Percentiles rank a stretch among this genome's conserved stretches.
Evolutionary conservation across 139 green algal genomes (phyloP).

Genomic region (Astrephomene gubernaculifera): DNA sequence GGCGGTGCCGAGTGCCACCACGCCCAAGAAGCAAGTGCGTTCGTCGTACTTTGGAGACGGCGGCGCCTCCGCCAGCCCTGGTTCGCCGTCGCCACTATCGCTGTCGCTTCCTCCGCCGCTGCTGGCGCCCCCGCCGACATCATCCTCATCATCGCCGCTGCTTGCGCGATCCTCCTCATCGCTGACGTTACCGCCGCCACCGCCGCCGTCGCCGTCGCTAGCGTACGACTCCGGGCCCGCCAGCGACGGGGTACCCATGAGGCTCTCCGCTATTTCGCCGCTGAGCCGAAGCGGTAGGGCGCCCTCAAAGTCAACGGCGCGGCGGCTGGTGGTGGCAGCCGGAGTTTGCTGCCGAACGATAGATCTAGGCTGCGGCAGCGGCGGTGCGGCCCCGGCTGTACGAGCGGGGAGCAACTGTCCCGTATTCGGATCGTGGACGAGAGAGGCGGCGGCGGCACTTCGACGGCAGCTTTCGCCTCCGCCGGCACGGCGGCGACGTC

Average conservation of each 20-base stretch:
- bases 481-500: neutral
- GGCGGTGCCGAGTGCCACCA: conserved; percentile 2
- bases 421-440: conserved; percentile 85
- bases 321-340: no score
- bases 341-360: no score
- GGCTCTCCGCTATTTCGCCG: conserved; percentile 1
- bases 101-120: neutral
- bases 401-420: conserved; percentile 66
- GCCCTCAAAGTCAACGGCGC: neutral
- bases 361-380: neutral
- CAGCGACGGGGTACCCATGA: conserved; percentile 15
- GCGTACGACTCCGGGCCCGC: neutral
- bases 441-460: neutral
- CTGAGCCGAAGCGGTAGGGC: neutral
- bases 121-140: neutral
- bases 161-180: neutral
- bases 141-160: neutral
- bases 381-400: conserved; percentile 16
- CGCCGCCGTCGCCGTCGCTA: neutral
- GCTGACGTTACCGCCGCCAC: neutral
- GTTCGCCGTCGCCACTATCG: conserved; percentile 36
- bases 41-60: conserved; percentile 97
- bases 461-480: conserved; percentile 3
- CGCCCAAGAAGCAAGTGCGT: conserved; percentile 73
- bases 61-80: conserved; percentile 64